Conservation (phyloP, 2,329 filamentous ascomycete genomes). For the Fusarium sp. region DNA sequence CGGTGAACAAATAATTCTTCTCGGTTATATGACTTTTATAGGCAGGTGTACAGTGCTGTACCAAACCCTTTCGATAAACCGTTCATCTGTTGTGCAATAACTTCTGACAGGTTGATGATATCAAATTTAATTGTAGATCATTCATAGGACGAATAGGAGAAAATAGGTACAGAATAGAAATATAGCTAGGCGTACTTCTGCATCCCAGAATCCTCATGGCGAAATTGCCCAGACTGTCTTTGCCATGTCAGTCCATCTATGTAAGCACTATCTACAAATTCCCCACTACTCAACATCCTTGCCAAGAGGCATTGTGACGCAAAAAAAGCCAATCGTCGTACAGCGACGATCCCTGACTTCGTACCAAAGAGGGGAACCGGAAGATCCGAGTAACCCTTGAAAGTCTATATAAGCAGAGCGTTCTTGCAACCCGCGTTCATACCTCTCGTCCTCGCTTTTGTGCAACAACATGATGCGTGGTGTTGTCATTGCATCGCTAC, state of each 20-base stretch:
- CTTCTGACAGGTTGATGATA: too few relatives aligned
- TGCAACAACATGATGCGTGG: background rate
- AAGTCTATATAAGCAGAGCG: background rate
- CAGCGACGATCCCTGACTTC: background rate
- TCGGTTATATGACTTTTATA: background rate
- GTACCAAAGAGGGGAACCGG: background rate
- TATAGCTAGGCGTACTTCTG: too few relatives aligned
- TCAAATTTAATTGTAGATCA: too few relatives aligned
- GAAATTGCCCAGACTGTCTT: too few relatives aligned
- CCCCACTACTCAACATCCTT: background rate
- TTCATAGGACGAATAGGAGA: rapidly evolving
- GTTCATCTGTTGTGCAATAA: too few relatives aligned
- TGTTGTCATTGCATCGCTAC: background rate
- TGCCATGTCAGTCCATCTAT: too few relatives aligned
- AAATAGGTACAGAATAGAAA: rapidly evolving
- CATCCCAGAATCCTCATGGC: background rate
- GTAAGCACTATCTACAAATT: background rate
- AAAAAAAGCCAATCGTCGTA: background rate
- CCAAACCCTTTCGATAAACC: rapidly evolving
- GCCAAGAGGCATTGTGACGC: background rate
- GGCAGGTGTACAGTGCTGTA: background rate
- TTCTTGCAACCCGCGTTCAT: rapidly evolving
- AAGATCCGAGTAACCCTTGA: background rate
- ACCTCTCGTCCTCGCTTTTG: rapidly evolving
- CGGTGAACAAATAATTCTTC: background rate